Base-by-base conservation (phyloP, 176 grass and related monocot species). In the Raddia guianensis region DNA sequence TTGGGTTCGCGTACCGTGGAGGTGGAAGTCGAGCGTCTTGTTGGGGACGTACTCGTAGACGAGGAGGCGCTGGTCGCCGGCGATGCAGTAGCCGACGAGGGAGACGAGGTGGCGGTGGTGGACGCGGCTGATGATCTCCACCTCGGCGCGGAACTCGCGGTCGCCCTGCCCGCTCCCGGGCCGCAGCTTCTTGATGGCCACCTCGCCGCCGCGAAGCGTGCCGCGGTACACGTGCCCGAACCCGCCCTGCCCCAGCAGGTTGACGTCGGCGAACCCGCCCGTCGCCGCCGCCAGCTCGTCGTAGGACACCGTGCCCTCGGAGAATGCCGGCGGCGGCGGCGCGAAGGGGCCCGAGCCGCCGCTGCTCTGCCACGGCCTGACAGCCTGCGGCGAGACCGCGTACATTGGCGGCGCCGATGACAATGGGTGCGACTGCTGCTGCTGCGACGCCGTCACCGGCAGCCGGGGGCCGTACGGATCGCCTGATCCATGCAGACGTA, bases 11-110 rank as follows among this genome's bases (percentile, higher is more conserved):
- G 7, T 68, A 94, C 88, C 90, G 63, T 95, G 95, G 44, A 98
- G 91, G 78, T 98, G 95, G 81, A 89, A 91, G 32, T 91, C 88
- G 35, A 98, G 95, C 0, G 92, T 98, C 75, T 89, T 92, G 87
- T 98, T 98, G 19, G 90, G 75, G 8, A 98, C 86, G 87, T 77
- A 92, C 81, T 98, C 95, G 75, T 98, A 98, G 56, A 93, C 86
- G 62, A 98, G 89, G 32, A 98, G 73, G 27, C 90, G 89, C 47
- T 98, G 92, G 12, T 92, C 82, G 78, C 60, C 84, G 52, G 86
- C 68, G 82, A 94, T 90, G 87, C 95, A 97, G 84, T 87, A 94
- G 0, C 91, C 95, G 5, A 94, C 74, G 63, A 94, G 91, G 35
- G 87, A 83, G 14, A 97, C 95, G 53, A 97, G 82, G 83, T 97